Base-by-base conservation (phyloP, 148 eudicot species). In the Chenopodium berlandieri region DNA sequence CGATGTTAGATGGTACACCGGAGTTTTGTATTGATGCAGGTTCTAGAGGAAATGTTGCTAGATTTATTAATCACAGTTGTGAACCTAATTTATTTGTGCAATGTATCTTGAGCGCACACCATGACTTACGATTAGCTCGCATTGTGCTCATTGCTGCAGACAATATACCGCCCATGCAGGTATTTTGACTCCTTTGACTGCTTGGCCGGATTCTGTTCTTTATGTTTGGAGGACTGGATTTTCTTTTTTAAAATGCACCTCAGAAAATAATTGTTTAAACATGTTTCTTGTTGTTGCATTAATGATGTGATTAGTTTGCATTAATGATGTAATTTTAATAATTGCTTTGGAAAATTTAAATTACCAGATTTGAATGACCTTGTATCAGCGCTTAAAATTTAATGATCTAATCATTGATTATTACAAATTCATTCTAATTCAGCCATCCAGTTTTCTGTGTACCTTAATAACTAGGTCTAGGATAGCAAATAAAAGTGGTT, bases 11-110 rank as follows among this genome's bases (percentile, higher is more conserved):
- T 27, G 75, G 83, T 20, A 86, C 77, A 22, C 94, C 92, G 8
- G 93, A 90, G 78, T 94, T 84, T 40, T 91, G 93, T 84, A 84
- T 94, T 78, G 98, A 94, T 81, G 98, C 96, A 37, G 91, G 87
- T 27, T 72, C 83, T 4, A 84, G 83, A 16, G 98, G 98, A 37
- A 92, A 91, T 37, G 68, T 94, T 60, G 88, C 98, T 13, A 83
- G 98, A 73, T 94, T 88, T 81, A 91, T 94, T 10, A 94, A 94
- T 73, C 98, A 94, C 72, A 94, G 98, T 78, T 94, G 98, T 70
- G 89, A 92, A 34, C 98, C 98, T 1, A 94, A 94, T 76, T 82
- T 94, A 1, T 94, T 94, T 52, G 90, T 94, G 40, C 98, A 94
- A 80, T 92, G 98, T 83, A 86, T 94, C 62, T 79, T 94, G 73